A percentile compares a stretch with the other conserved stretches of the same genome.
Conservation (phyloP, 305 asterid genomes). For the Fraxinus sp. region DNA sequence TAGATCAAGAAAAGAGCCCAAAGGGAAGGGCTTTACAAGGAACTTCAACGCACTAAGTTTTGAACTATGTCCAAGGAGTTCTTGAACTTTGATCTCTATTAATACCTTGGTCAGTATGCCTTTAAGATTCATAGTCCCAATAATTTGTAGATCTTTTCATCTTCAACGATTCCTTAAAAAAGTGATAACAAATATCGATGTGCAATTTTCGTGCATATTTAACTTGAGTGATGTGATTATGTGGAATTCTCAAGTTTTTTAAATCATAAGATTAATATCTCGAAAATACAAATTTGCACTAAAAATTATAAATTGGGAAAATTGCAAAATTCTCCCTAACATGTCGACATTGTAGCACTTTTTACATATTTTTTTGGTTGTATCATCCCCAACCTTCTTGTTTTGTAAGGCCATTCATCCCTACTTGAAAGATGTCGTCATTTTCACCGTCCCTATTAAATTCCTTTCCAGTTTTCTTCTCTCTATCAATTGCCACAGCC, state of each 20-base stretch:
- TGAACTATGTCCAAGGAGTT: conserved; percentile 64
- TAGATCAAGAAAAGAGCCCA: conserved; percentile 47
- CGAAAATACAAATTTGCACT: neutral
- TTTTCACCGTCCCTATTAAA: neutral
- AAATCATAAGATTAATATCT: neutral
- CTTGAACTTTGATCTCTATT: neutral
- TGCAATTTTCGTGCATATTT: neutral
- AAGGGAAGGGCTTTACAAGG: conserved; percentile 44
- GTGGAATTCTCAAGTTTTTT: neutral
- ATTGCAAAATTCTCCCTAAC: neutral
- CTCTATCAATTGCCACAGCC: neutral
- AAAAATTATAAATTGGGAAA: neutral
- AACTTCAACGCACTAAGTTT: conserved; percentile 66
- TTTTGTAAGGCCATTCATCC: neutral
- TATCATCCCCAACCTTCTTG: neutral
- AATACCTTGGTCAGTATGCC: neutral
- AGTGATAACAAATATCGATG: neutral
- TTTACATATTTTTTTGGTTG: neutral
- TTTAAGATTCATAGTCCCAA: neutral
- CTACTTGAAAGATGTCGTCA: neutral
- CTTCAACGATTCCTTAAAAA: neutral
- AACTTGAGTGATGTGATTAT: neutral
- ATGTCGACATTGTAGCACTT: neutral
- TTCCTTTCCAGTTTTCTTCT: neutral
- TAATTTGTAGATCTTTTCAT: neutral